Evolutionary conservation across 2,329 filamentous ascomycete genomes (phyloP).

Genomic region (Diplodia scrobiculata): DNA sequence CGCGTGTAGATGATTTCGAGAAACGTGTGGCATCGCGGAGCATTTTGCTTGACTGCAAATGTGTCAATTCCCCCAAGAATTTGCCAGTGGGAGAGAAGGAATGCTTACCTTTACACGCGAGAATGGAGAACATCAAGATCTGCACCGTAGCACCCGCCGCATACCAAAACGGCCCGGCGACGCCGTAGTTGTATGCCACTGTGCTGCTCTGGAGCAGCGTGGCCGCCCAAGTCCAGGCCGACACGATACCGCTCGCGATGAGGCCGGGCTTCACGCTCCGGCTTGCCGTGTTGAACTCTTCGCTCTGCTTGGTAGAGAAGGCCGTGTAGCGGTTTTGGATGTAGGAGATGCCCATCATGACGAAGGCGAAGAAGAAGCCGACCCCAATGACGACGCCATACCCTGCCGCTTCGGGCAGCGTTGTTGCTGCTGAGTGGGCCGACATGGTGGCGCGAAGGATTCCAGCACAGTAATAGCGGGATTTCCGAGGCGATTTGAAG

Average conservation of each 20-base stretch:
- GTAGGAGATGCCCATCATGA: constrained; percentile 43
- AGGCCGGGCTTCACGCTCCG: constrained; percentile 55
- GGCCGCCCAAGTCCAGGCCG: constrained; percentile 35
- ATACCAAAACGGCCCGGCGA: constrained; percentile 45
- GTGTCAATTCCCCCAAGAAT: neutral
- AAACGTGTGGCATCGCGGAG: constrained; percentile 58
- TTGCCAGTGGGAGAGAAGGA: neutral
- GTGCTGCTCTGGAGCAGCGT: constrained; percentile 39
- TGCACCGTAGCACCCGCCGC: constrained; percentile 50
- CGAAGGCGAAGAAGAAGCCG: constrained; percentile 41
- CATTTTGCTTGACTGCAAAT: constrained; percentile 54
- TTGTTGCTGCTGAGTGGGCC: constrained; percentile 9
- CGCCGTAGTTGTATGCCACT: constrained; percentile 42
- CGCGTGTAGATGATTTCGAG: constrained; percentile 58
- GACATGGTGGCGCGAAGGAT: neutral
- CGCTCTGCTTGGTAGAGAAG: constrained; percentile 50
- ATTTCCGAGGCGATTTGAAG: neutral
- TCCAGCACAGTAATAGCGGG: neutral
- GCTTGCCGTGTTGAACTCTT: constrained; percentile 61
- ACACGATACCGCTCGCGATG: constrained; percentile 56
- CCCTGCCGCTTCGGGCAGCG: constrained; percentile 29
- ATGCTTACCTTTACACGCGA: constrained; percentile 43
- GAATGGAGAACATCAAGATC: constrained; percentile 50
- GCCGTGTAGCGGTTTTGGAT: constrained; percentile 43
- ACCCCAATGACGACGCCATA: constrained; percentile 42